Evolutionary conservation across 2,329 filamentous ascomycete genomes (phyloP).

Genomic region (Paecilomyces fulvus): DNA sequence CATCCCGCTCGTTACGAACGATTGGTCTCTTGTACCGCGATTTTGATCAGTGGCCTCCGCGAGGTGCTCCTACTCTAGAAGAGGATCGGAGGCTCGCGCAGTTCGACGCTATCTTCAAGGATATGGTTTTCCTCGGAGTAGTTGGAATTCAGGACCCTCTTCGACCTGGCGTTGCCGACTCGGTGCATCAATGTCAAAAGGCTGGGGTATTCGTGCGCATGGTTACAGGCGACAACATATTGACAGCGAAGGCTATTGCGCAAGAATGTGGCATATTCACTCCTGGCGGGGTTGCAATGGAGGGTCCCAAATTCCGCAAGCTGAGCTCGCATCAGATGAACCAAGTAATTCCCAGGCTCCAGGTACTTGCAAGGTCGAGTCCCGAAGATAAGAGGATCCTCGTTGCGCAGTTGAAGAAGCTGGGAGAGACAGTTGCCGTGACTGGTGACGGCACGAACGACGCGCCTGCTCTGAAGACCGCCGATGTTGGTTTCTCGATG

Average conservation of each 20-base stretch:
- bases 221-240: slow-evolving; percentile 76
- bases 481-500: slow-evolving; percentile 80
- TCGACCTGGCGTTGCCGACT: slow-evolving; percentile 63
- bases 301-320: slow-evolving; percentile 70
- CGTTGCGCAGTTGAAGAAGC: slow-evolving; percentile 61
- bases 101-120: slow-evolving; percentile 58
- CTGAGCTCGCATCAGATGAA: slow-evolving; percentile 57
- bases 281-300: slow-evolving; percentile 61
- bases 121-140: slow-evolving; percentile 61
- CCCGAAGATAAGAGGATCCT: slow-evolving; percentile 70
- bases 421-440: slow-evolving; percentile 70
- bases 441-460: slow-evolving; percentile 81
- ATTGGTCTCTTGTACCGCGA: slow-evolving; percentile 79
- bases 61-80: slow-evolving; percentile 46
- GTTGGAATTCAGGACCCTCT: slow-evolving; percentile 78
- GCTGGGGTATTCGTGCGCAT: slow-evolving; percentile 75
- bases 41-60: slow-evolving; percentile 76
- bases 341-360: slow-evolving; percentile 59
- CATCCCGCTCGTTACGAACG: slow-evolving; percentile 69
- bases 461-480: slow-evolving; percentile 69
- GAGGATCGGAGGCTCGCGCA: slow-evolving; percentile 54
- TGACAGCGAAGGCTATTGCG: slow-evolving; percentile 72
- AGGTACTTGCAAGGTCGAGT: slow-evolving; percentile 64
- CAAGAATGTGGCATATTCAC: slow-evolving; percentile 69
- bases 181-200: slow-evolving; percentile 63